phyloP scores from a whole-genome alignment of 2,329 filamentous ascomycete species.

The Hypoxylon sp. region DNA sequence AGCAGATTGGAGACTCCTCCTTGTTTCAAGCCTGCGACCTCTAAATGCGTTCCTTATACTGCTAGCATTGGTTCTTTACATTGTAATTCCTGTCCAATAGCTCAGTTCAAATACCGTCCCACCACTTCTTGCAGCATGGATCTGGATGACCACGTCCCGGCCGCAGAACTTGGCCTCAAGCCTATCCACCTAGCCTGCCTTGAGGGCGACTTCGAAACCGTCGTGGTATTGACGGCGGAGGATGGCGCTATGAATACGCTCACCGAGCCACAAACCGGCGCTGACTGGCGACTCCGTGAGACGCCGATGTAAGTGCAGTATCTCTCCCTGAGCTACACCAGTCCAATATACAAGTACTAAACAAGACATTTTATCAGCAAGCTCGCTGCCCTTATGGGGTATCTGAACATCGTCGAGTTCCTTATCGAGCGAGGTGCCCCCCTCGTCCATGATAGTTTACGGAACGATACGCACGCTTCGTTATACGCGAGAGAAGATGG shows the following conservation, averaged over 20 bases:
- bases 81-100: not conserved
- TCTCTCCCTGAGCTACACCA: not conserved
- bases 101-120: not conserved
- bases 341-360: not conserved
- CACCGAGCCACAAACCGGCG: conserved; percentile 13
- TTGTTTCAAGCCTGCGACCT: not conserved
- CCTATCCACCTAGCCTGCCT: conserved; percentile 30
- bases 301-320: conserved; percentile 25
- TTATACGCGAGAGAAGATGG: conserved; percentile 19
- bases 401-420: conserved; percentile 30
- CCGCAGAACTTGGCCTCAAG: conserved; percentile 23
- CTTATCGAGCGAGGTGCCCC: conserved; percentile 21
- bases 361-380: conserved; percentile 13
- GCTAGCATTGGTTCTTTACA: not conserved
- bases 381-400: conserved; percentile 36
- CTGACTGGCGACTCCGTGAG: conserved; percentile 16
- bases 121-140: conserved; percentile 4
- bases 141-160: not conserved
- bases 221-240: conserved; percentile 8
- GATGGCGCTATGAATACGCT: conserved; percentile 6
- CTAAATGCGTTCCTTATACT: not conserved
- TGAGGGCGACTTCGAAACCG: conserved; percentile 21
- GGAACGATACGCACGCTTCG: conserved; percentile 12
- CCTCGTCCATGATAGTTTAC: conserved; percentile 2
- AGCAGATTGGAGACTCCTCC: too few species aligned